Conservation (phyloP, 2,329 filamentous ascomycete species). For the Aspergillus pseudonomiae region DNA sequence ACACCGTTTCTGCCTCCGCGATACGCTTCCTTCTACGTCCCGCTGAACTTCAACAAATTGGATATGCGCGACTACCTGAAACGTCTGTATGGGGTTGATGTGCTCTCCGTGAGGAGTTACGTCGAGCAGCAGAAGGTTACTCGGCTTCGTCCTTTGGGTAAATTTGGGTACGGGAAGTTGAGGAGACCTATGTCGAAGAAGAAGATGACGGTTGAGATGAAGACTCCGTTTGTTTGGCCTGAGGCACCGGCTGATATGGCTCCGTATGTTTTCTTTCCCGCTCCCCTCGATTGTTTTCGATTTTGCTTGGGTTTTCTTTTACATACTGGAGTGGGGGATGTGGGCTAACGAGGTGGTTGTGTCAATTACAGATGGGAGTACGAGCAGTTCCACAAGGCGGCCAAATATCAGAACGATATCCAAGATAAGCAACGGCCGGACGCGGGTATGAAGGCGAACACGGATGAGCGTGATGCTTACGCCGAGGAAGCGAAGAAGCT, state of each 20-base stretch:
- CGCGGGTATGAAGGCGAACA: conserved; percentile 39
- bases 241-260: conserved; percentile 64
- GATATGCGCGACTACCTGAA: conserved; percentile 94
- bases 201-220: conserved; percentile 93
- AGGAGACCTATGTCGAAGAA: conserved; percentile 76
- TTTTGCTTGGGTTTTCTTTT: conserved; percentile 9
- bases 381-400: conserved; percentile 58
- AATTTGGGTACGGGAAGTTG: conserved; percentile 57
- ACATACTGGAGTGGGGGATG: neutral
- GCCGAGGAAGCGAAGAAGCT: conserved; percentile 65
- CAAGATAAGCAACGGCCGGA: conserved; percentile 40
- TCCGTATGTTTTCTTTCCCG: conserved; percentile 49
- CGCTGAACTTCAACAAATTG: conserved; percentile 91
- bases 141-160: conserved; percentile 38
- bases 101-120: conserved; percentile 74
- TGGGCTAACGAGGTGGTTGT: neutral
- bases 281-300: conserved; percentile 9
- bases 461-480: conserved; percentile 50
- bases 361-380: conserved; percentile 60
- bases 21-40: conserved; percentile 88
- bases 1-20: conserved; percentile 72
- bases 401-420: conserved; percentile 50
- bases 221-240: conserved; percentile 86
- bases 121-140: conserved; percentile 71
- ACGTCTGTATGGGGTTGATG: conserved; percentile 78